These are phyloP conservation scores for Medicago arabica DNA, from an alignment of 306 rosid genomes.

Conservation along the genomic window DNA sequence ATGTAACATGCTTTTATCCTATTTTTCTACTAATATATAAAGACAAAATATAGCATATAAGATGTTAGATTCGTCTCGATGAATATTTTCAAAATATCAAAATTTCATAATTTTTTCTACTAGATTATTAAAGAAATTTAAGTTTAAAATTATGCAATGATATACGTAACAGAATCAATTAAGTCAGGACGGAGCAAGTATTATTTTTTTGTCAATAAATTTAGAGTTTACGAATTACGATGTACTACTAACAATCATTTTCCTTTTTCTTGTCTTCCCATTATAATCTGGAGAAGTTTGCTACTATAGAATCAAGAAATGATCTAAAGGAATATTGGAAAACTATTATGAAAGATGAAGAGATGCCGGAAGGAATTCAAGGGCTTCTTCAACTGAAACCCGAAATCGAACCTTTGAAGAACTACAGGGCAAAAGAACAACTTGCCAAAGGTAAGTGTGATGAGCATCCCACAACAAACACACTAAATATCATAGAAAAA, in stretches of 20 bases:
- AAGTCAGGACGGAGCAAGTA: too few relatives aligned
- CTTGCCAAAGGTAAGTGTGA: slow-evolving; percentile 13
- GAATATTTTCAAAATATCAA: too few relatives aligned
- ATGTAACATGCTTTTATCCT: too few relatives aligned
- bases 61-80: too few relatives aligned
- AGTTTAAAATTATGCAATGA: too few relatives aligned
- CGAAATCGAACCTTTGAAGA: not conserved
- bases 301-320: slow-evolving; percentile 36
- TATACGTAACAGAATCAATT: too few relatives aligned
- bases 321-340: slow-evolving; percentile 39
- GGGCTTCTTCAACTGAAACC: slow-evolving; percentile 13
- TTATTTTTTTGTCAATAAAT: not conserved
- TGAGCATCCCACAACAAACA: not conserved
- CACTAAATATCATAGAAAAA: not conserved
- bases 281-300: slow-evolving; percentile 31
- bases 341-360: slow-evolving; percentile 39
- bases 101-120: too few relatives aligned
- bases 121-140: too few relatives aligned
- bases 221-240: not conserved
- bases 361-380: slow-evolving; percentile 41
- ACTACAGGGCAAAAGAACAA: not conserved
- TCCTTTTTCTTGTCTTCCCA: not conserved
- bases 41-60: too few relatives aligned
- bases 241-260: not conserved
- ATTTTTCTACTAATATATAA: too few relatives aligned